phyloP scores from a whole-genome alignment of 2,329 filamentous ascomycete species.

The Xylariaceae sp. region DNA sequence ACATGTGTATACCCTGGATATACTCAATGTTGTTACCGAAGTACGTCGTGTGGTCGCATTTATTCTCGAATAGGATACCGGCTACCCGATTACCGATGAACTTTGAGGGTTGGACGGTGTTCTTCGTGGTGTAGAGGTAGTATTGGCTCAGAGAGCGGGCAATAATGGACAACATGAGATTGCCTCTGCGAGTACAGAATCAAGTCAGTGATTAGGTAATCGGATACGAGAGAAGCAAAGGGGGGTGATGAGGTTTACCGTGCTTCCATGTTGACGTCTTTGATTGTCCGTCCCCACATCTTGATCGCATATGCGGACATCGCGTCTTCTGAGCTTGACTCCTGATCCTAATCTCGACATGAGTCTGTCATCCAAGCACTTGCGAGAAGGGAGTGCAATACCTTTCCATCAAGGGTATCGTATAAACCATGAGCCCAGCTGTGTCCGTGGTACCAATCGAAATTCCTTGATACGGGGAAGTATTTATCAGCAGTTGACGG shows the following conservation, averaged over 20 bases:
- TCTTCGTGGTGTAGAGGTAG: constrained; percentile 73
- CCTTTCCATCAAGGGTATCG: constrained; percentile 70
- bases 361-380: neutral
- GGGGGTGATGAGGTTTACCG: constrained; percentile 41
- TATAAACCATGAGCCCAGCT: constrained; percentile 85
- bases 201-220: constrained; percentile 2
- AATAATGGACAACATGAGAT: constrained; percentile 79
- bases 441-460: constrained; percentile 95
- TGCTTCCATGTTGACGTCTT: constrained; percentile 77
- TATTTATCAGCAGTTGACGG: constrained; percentile 65
- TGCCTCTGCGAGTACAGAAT: constrained; percentile 50
- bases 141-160: constrained; percentile 72
- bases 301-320: constrained; percentile 86
- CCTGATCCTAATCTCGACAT: constrained; percentile 54
- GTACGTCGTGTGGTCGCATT: constrained; percentile 88
- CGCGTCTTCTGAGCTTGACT: constrained; percentile 86
- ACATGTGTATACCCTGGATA: constrained; percentile 72
- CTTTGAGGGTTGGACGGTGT: constrained; percentile 66
- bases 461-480: constrained; percentile 79
- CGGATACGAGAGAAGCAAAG: neutral
- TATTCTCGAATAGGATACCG: constrained; percentile 86
- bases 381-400: constrained; percentile 15
- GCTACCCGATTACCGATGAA: constrained; percentile 78
- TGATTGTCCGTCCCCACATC: constrained; percentile 83
- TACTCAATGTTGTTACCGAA: constrained; percentile 74